Percentiles rank a stretch among this genome's conserved stretches.
These are phyloP conservation scores for Xylaria acuta DNA, from an alignment of 495 filamentous ascomycete genomes.

Conservation along the genomic window DNA sequence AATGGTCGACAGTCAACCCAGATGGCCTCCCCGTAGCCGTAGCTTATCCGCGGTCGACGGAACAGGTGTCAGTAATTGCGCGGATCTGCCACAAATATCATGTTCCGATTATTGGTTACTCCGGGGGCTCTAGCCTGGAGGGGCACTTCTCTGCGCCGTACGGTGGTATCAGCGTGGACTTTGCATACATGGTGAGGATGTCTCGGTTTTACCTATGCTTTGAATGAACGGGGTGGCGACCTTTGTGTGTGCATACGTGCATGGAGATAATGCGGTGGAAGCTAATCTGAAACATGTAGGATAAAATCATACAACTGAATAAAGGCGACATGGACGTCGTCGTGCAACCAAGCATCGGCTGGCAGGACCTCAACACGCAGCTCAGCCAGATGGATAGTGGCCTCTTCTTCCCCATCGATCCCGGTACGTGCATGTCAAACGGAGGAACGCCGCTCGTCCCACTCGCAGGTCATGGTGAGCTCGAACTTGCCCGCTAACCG, in stretches of 20 bases:
- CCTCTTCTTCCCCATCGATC: constrained; percentile 90
- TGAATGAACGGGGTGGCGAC: neutral
- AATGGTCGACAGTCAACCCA: constrained; percentile 86
- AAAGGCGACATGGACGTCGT: constrained; percentile 90
- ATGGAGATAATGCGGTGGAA: neutral
- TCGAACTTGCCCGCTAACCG: neutral
- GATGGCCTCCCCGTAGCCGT: constrained; percentile 81
- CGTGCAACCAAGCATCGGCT: constrained; percentile 88
- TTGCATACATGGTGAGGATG: constrained; percentile 69
- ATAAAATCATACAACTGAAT: constrained; percentile 78
- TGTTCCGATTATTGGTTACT: constrained; percentile 88
- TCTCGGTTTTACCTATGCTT: no score
- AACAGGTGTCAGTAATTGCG: constrained; percentile 80
- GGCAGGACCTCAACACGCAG: constrained; percentile 85
- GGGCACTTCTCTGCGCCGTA: constrained; percentile 86
- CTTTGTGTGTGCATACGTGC: neutral
- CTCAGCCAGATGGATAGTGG: constrained; percentile 71
- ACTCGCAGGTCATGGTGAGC: neutral
- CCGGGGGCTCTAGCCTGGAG: constrained; percentile 85
- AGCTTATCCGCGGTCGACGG: constrained; percentile 76
- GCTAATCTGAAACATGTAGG: constrained; percentile 31
- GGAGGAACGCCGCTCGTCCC: constrained; percentile 39
- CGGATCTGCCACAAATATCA: constrained; percentile 82
- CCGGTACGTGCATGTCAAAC: constrained; percentile 54
- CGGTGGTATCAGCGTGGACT: constrained; percentile 89